Base-by-base conservation (phyloP, 2,329 filamentous ascomycete species). In the Teratosphaeria zuluensis region DNA sequence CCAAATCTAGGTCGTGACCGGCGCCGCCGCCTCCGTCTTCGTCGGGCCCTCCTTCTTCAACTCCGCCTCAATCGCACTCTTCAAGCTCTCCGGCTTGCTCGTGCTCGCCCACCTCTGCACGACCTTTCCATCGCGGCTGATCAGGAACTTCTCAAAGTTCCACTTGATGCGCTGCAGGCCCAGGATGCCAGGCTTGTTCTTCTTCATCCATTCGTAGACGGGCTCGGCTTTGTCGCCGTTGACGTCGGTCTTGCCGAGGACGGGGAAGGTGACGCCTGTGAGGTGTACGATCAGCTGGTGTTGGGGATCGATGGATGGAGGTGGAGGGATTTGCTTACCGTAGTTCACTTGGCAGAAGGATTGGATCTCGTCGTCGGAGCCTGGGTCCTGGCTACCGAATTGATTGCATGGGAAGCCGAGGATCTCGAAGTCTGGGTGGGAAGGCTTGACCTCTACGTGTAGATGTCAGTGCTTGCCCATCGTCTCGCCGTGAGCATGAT, bases 111-210 rank as follows among this genome's bases (percentile, higher is more conserved):
- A 99, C 64, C 94, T 80, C 31, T 82, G 82, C 76, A 89, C 88
- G 66, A 97, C 90, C 77, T 87, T 82, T 30, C 94, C 94, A 74
- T 97, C 90, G 62, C 84, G 83, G 61, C 87, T 88, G 64, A 99
- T 80, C 63, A 99, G 78, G 77, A 96, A 99, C 84, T 99, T 99
- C 77, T 99, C 94, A 79, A 97, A 99, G 78, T 99, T 99, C 94
- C 94, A 99, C 87, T 97, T 96, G 69, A 99, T 81, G 62, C 86
- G 77, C 86, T 95, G 92, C 71, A 97, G 74, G 21, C 94, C 94
- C 77, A 97, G 77, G 58, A 96, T 70, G 24, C 94, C 92, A 0
- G 92, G 83, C 80, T 90, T 87, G 74, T 82, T 77, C 59, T 74
- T 75, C 79, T 87, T 87, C 75, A 87, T 72, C 82, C 82, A 99